These are phyloP conservation scores for Symbiodinium pilosum DNA, from an alignment of 73 alveolate genomes.

Conservation along the genomic window DNA sequence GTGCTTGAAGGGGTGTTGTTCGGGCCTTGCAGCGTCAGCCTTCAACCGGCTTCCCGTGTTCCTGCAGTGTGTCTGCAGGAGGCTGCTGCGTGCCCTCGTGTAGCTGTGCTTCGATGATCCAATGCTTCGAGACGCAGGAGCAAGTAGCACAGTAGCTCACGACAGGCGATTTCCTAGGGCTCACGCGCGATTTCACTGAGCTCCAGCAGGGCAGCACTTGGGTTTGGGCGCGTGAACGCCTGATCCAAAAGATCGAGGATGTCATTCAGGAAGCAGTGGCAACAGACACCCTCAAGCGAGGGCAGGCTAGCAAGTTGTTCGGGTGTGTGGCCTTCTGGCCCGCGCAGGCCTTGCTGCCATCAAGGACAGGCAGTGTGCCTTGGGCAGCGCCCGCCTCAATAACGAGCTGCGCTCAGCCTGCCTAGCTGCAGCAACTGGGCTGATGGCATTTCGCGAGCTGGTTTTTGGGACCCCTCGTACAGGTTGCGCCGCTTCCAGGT, in stretches of 20 bases:
- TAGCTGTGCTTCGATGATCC: conserved; percentile 22
- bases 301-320: background rate
- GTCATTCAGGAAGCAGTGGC: background rate
- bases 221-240: conserved; percentile 15
- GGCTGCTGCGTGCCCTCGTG: background rate
- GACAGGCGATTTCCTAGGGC: background rate
- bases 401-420: background rate
- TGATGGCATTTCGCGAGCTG: background rate
- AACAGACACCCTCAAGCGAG: background rate
- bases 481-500: background rate
- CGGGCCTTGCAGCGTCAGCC: background rate
- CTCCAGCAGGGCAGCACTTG: background rate
- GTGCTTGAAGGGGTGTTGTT: conserved; percentile 9
- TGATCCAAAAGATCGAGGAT: background rate
- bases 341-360: background rate
- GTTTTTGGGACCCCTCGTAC: background rate
- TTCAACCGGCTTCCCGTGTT: background rate
- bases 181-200: background rate
- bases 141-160: background rate
- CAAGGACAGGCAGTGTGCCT: background rate
- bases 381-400: background rate
- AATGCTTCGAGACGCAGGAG: background rate
- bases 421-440: background rate
- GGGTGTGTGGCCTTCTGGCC: conserved; percentile 34
- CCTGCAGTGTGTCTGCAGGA: background rate